Base-by-base conservation (phyloP, 2,329 filamentous ascomycete genomes). In the Alternaria solani region DNA sequence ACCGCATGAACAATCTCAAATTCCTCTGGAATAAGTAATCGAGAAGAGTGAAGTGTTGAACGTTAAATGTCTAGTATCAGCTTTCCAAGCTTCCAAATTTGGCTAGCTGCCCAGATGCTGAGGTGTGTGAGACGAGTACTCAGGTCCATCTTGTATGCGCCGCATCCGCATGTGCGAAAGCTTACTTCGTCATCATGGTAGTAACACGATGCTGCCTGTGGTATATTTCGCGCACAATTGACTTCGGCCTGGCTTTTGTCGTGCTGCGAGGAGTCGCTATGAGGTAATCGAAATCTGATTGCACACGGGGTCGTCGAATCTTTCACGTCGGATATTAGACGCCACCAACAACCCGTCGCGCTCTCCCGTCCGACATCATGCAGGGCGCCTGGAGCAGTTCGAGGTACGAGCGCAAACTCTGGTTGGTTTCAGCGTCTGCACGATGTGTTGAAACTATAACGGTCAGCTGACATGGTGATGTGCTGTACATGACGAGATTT, bases 91-190 rank as follows among this genome's bases (percentile, higher is more conserved):
- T 2, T 12, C 20, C 39, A 42, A 14, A 18, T 6, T 7, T 6
- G 20, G 39, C 28, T n/a, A 25, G 30, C 30, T 48, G 46, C 20
- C 12, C 30, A 36, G 30, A 30, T 36, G 20, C 20, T 23, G 20
- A 23, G 20, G 4, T 6, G 8, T n/a, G 18, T 36, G 28, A 48
- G 20, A 48, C 18, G 30, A 34, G 46, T 16, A 48, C 30, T 48
- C 46, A 48, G 46, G 46, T 34, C 46, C 30, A 30, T 16, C 30
- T 25, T n/a, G 12, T 16, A 2, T 36, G 14, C 46, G 46, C 30
- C 46, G 46, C 46, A 48, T 36, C 46, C 30, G 46, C 30, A 23
- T n/a, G 30, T 25, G 46, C 46, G 18, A 36, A 48, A 48, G 46
- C 46, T 48, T 48, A 48, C 46, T 48, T 18, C 14, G 16, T 5